Evolutionary conservation across 306 rosid genomes (phyloP).

Genomic region (Spatholobus suberectus): DNA sequence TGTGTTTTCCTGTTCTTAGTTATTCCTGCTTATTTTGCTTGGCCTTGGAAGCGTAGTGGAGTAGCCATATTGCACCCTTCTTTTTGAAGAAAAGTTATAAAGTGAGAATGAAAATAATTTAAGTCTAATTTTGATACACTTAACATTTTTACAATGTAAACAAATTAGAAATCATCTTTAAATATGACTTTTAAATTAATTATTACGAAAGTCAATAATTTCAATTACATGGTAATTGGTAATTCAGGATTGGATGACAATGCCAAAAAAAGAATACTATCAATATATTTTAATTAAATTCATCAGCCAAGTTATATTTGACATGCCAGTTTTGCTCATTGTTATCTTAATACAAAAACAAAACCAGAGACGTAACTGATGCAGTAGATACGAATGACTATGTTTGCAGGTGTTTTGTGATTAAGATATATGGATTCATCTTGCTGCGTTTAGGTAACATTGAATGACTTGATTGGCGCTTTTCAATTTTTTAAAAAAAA

Average conservation of each 20-base stretch:
- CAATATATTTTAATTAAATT: too few species aligned
- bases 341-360: too few species aligned
- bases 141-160: too few species aligned
- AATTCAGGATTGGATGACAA: too few species aligned
- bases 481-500: too few species aligned
- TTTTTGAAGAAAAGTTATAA: not conserved
- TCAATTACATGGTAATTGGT: too few species aligned
- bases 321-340: not conserved
- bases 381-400: not conserved
- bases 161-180: too few species aligned
- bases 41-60: slow-evolving; percentile 6
- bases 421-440: not conserved
- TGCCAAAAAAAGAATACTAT: too few species aligned
- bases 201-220: too few species aligned
- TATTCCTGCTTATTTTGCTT: not conserved
- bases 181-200: too few species aligned
- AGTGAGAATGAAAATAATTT: not conserved
- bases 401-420: not conserved
- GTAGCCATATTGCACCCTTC: not conserved
- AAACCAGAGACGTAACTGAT: not conserved
- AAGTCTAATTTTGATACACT: not conserved
- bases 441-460: not conserved
- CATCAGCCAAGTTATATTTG: not conserved
- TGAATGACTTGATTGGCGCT: not conserved
- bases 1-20: slow-evolving; percentile 7